These are phyloP conservation scores for Mycena latifolia DNA, from an alignment of 768 basidiomycete genomes.

Conservation along the genomic window DNA sequence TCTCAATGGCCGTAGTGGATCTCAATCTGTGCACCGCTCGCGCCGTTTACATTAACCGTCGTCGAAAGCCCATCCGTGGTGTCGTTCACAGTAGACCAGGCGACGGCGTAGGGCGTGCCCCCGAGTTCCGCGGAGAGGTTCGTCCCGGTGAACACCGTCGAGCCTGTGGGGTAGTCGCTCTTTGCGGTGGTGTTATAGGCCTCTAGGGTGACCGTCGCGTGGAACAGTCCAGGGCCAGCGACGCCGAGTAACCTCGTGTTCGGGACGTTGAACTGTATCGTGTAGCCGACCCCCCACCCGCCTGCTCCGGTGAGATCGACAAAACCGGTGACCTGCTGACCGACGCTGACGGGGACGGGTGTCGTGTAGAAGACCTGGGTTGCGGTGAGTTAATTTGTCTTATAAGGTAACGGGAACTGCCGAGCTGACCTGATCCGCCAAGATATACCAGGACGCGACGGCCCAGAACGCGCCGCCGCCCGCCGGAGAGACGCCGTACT, in stretches of 20 bases:
- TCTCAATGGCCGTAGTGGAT: too few species aligned
- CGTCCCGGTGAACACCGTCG: background rate
- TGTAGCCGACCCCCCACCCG: too few species aligned
- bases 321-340: background rate
- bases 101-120: background rate
- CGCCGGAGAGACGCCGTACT: too few species aligned
- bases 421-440: background rate
- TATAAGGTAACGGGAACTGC: too few species aligned
- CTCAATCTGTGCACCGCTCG: background rate
- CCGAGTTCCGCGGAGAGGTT: background rate
- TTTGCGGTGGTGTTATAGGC: background rate
- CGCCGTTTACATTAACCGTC: too few species aligned
- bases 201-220: background rate
- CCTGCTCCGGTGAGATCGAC: too few species aligned
- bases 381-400: background rate
- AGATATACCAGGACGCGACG: background rate
- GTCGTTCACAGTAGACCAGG: background rate
- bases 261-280: slow-evolving; percentile 1
- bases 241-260: background rate
- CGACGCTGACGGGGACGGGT: too few species aligned
- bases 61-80: slow-evolving; percentile 8
- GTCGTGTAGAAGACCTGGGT: background rate
- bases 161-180: slow-evolving; percentile 2
- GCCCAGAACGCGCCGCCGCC: slow-evolving; percentile 3
- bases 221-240: background rate